These are phyloP conservation scores for Cladosporium sp. DNA, from an alignment of 2,329 filamentous ascomycete genomes.

Conservation along the genomic window DNA sequence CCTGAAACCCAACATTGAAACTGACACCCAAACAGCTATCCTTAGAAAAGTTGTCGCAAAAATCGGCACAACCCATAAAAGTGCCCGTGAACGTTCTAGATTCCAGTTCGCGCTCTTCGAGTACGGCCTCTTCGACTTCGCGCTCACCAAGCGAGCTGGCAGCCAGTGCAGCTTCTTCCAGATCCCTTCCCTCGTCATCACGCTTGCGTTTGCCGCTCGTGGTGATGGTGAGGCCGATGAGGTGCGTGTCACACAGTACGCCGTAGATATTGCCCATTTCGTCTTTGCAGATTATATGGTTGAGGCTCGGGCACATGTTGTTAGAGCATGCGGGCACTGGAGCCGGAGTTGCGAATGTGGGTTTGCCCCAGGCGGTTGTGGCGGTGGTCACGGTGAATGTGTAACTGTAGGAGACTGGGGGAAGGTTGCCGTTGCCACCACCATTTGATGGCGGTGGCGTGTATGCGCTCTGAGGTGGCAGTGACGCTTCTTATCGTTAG, in stretches of 20 bases:
- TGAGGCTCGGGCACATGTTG: slow-evolving; percentile 16
- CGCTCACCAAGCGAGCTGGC: slow-evolving; percentile 13
- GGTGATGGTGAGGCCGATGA: slow-evolving; percentile 19
- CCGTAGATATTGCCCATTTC: slow-evolving; percentile 15
- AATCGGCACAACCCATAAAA: slow-evolving; percentile 15
- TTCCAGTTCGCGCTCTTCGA: slow-evolving; percentile 3
- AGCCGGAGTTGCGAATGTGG: slow-evolving; percentile 15
- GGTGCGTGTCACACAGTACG: slow-evolving; percentile 17
- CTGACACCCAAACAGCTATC: slow-evolving; percentile 15
- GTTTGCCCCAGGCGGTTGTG: slow-evolving; percentile 16
- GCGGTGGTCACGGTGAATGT: slow-evolving; percentile 19
- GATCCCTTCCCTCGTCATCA: slow-evolving; percentile 6
- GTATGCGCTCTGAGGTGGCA: slow-evolving; percentile 2
- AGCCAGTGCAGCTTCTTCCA: slow-evolving; percentile 10
- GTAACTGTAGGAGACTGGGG: slow-evolving; percentile 14
- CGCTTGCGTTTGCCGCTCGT: slow-evolving; percentile 17
- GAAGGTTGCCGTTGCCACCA: slow-evolving; percentile 1
- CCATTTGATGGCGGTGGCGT: neutral
- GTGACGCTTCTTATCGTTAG: neutral
- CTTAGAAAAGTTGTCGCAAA: slow-evolving; percentile 17
- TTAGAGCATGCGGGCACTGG: slow-evolving; percentile 17
- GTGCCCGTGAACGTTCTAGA: slow-evolving; percentile 16
- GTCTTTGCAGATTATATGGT: slow-evolving; percentile 17
- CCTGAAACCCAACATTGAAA: slow-evolving; percentile 14
- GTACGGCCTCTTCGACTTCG: neutral